Conservation (phyloP, 2,329 filamentous ascomycete species). For the Macrophomina phaseolina region DNA sequence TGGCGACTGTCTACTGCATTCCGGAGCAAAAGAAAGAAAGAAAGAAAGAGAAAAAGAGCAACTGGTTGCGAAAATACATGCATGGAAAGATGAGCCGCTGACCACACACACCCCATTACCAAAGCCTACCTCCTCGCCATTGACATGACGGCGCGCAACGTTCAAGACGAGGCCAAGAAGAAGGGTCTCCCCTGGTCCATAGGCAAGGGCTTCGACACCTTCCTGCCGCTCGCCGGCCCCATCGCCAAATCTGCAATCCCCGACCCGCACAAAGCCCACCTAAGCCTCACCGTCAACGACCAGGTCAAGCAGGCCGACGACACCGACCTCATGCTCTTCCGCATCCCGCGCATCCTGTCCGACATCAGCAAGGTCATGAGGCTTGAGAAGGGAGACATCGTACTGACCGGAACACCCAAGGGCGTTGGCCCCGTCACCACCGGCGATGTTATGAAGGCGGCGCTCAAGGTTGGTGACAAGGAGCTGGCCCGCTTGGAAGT, state of each 20-base stretch:
- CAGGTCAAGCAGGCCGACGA: constrained; percentile 80
- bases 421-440: constrained; percentile 86
- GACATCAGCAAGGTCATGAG: constrained; percentile 97
- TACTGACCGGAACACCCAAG: constrained; percentile 96
- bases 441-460: constrained; percentile 86
- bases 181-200: constrained; percentile 97
- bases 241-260: constrained; percentile 81
- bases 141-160: constrained; percentile 96
- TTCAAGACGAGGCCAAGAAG: constrained; percentile 95
- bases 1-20: no score
- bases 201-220: constrained; percentile 97
- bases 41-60: no score
- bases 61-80: no score
- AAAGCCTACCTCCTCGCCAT: constrained; percentile 87
- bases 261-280: constrained; percentile 85
- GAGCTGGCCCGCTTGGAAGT: constrained; percentile 87
- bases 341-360: constrained; percentile 82
- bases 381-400: constrained; percentile 86
- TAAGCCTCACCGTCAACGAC: constrained; percentile 85
- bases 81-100: no score
- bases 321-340: constrained; percentile 93
- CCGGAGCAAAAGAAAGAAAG: no score
- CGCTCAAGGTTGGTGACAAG: constrained; percentile 70
- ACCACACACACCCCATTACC: no score
- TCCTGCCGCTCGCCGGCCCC: constrained; percentile 82